Evolutionary conservation across 1,139 yeast genomes (phyloP).

Genomic region (Yamadazyma atmosphaerica): DNA sequence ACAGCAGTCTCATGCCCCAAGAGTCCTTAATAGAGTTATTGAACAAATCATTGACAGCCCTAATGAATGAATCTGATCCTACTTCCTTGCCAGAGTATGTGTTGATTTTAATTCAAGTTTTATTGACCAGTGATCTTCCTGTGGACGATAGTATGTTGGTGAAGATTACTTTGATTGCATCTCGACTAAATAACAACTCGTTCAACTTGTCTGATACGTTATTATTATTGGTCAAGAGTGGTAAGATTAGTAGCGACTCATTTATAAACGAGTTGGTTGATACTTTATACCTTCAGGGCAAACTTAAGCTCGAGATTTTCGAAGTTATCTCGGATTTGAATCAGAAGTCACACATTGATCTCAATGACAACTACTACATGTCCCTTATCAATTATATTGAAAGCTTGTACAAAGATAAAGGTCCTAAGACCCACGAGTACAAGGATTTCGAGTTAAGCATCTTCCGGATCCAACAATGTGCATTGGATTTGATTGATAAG

Average conservation of each 20-base stretch:
- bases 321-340: conserved; percentile 19
- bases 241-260: conserved; percentile 15
- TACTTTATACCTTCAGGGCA: conserved; percentile 16
- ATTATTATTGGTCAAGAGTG: conserved; percentile 13
- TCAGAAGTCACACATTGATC: not conserved
- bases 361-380: conserved; percentile 22
- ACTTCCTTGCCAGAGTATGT: conserved; percentile 25
- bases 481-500: conserved; percentile 3
- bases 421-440: conserved; percentile 40
- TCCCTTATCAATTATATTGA: conserved; percentile 30
- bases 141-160: conserved; percentile 11
- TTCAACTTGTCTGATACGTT: conserved; percentile 12
- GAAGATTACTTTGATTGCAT: conserved; percentile 19
- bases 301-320: conserved; percentile 23
- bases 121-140: conserved; percentile 4
- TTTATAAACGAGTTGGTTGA: conserved; percentile 25
- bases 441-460: conserved; percentile 30
- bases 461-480: conserved; percentile 27
- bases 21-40: conserved; percentile 6
- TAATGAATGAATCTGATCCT: conserved; percentile 11
- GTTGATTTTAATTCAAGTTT: conserved; percentile 21
- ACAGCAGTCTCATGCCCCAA: not conserved
- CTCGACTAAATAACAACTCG: conserved; percentile 12
- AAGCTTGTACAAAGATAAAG: conserved; percentile 23
- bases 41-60: conserved; percentile 8